Evolutionary conservation across 306 rosid genomes (phyloP).

Genomic region (Prinsepia uniflora): DNA sequence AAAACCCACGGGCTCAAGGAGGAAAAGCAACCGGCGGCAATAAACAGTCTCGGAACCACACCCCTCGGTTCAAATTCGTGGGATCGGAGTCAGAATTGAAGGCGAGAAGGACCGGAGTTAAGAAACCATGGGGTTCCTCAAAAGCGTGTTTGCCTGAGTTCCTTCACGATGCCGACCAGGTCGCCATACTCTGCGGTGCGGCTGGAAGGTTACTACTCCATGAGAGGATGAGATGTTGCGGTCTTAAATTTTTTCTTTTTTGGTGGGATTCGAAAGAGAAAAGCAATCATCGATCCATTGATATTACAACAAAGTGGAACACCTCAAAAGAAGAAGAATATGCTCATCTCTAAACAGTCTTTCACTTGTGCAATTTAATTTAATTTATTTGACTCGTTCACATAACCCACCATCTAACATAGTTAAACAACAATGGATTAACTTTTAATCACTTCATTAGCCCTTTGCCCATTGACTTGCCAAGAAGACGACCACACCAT

Average conservation of each 20-base stretch:
- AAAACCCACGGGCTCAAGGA: too few relatives aligned
- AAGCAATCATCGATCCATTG: not conserved
- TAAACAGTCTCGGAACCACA: too few relatives aligned
- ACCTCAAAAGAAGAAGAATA: constrained; percentile 24
- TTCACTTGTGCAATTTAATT: not conserved
- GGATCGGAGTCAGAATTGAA: too few relatives aligned
- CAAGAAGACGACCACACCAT: constrained; percentile 1
- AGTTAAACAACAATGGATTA: not conserved
- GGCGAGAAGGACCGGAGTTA: too few relatives aligned
- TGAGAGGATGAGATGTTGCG: too few relatives aligned
- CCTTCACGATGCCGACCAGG: too few relatives aligned
- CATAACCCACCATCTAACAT: constrained; percentile 15
- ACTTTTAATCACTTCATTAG: not conserved
- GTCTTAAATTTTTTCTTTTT: not conserved
- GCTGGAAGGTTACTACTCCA: too few relatives aligned
- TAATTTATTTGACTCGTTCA: constrained; percentile 10
- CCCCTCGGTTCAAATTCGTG: too few relatives aligned
- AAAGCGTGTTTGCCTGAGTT: too few relatives aligned
- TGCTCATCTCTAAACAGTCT: constrained; percentile 7
- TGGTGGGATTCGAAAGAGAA: constrained; percentile 11
- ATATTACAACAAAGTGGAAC: constrained; percentile 15
- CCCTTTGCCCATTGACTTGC: constrained; percentile 16
- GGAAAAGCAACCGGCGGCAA: too few relatives aligned
- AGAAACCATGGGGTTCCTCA: too few relatives aligned
- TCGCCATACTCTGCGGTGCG: too few relatives aligned